These are phyloP conservation scores for Magnaporthales sp. DNA, from an alignment of 2,329 filamentous ascomycete genomes.

Conservation along the genomic window DNA sequence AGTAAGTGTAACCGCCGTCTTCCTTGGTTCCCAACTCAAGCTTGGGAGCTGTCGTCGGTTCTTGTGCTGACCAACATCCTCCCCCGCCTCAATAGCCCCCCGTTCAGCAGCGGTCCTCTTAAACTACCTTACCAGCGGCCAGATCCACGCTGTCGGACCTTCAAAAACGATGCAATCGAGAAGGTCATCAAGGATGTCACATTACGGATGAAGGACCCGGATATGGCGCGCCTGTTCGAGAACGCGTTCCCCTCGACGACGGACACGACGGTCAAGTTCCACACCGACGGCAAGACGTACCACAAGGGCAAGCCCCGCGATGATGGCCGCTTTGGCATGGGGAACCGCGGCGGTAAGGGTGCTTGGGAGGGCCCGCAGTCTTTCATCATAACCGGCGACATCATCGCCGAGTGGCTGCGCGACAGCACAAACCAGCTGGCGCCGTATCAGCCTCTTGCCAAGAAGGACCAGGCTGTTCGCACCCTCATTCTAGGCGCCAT, in stretches of 20 bases:
- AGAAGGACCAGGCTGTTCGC: slow-evolving; percentile 69
- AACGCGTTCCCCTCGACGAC: slow-evolving; percentile 91
- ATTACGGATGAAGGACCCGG: slow-evolving; percentile 69
- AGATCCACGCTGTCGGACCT: slow-evolving; percentile 73
- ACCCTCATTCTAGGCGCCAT: slow-evolving; percentile 26
- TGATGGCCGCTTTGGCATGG: slow-evolving; percentile 21
- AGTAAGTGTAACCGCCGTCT: slow-evolving; percentile 34
- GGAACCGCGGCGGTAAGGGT: slow-evolving; percentile 37
- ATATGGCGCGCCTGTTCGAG: slow-evolving; percentile 86
- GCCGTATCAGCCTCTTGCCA: slow-evolving; percentile 80
- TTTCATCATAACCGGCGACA: slow-evolving; percentile 87
- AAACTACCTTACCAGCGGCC: slow-evolving; percentile 82
- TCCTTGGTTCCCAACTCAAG: too few species aligned
- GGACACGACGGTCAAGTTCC: slow-evolving; percentile 84
- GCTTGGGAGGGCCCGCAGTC: slow-evolving; percentile 81
- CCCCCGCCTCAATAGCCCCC: slow-evolving; percentile 44
- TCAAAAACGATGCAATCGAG: slow-evolving; percentile 79
- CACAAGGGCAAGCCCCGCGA: slow-evolving; percentile 23
- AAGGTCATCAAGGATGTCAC: slow-evolving; percentile 79
- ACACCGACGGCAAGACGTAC: slow-evolving; percentile 49
- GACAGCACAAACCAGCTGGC: slow-evolving; percentile 87
- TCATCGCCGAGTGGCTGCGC: slow-evolving; percentile 87
- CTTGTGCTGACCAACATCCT: neutral
- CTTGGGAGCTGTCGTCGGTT: too few species aligned
- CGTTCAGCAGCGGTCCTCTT: slow-evolving; percentile 71